Percentiles rank a stretch among this genome's conserved stretches.
These are phyloP conservation scores for Dactylellina parvicollis DNA, from an alignment of 2,329 filamentous ascomycete species.

Conservation along the genomic window DNA sequence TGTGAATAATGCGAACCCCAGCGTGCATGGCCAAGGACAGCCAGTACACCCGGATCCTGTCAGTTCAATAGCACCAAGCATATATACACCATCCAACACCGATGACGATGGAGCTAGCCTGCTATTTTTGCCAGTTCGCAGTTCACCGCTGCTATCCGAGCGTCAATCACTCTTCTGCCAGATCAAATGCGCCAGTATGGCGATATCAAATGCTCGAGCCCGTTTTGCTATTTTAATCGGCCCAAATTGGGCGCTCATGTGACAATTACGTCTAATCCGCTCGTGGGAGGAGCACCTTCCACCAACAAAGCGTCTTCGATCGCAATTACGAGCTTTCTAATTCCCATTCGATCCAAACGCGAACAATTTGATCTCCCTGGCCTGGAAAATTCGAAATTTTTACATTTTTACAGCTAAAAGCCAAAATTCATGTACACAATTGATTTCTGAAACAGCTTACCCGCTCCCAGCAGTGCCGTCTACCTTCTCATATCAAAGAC, in stretches of 20 bases:
- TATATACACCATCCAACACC: neutral
- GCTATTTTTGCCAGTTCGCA: too few relatives aligned
- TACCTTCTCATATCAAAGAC: neutral
- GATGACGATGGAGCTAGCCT: conserved; percentile 17
- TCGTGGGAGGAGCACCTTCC: neutral
- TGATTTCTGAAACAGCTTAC: conserved; percentile 15
- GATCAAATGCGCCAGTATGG: neutral
- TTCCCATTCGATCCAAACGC: too few relatives aligned
- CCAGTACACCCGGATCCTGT: conserved; percentile 20
- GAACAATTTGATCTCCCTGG: too few relatives aligned
- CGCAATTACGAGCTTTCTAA: neutral
- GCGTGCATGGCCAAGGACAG: conserved; percentile 22
- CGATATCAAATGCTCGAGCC: neutral
- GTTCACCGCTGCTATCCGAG: conserved; percentile 10
- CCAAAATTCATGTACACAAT: conserved; percentile 38
- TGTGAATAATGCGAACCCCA: neutral
- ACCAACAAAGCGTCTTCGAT: neutral
- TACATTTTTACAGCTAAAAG: conserved; percentile 31
- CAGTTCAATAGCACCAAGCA: neutral
- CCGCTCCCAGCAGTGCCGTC: conserved; percentile 2
- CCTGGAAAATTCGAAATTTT: neutral
- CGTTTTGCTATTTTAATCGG: neutral
- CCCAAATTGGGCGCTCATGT: neutral
- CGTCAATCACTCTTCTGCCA: neutral
- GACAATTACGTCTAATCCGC: neutral